phyloP scores from a whole-genome alignment of 179 eudicot species.

The Vitellaria paradoxa region DNA sequence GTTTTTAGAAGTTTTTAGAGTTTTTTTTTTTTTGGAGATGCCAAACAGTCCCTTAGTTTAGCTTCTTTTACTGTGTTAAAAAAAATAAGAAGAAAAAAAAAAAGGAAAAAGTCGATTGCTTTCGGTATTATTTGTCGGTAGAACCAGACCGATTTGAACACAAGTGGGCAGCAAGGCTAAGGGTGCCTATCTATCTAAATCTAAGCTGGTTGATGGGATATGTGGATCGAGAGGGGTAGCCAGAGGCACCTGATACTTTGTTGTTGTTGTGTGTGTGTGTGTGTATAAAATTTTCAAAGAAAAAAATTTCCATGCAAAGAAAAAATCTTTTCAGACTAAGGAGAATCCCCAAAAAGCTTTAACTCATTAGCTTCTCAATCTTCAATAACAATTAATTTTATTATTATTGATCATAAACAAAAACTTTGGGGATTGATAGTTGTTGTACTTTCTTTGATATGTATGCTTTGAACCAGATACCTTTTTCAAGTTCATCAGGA shows the following conservation, averaged over 20 bases:
- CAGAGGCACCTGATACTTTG: constrained; percentile 24
- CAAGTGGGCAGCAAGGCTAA: not conserved
- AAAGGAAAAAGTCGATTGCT: not conserved
- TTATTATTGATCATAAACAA: not conserved
- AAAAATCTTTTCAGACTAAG: not conserved
- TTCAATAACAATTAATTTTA: too few species aligned
- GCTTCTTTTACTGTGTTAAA: not conserved
- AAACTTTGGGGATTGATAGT: not conserved
- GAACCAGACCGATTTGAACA: not conserved
- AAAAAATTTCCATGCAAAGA: not conserved
- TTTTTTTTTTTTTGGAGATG: too few species aligned
- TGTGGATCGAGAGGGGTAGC: not conserved
- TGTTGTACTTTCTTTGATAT: constrained; percentile 15
- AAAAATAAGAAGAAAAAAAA: too few species aligned
- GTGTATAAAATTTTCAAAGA: not conserved
- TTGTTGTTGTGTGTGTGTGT: not conserved
- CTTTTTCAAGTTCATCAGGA: constrained; percentile 8
- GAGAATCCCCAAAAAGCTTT: not conserved
- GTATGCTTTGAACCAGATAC: constrained; percentile 23
- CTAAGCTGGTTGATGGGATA: constrained; percentile 17
- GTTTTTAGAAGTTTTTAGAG: too few species aligned
- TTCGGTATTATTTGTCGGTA: not conserved
- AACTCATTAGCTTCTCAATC: not conserved
- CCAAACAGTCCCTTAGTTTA: too few species aligned
- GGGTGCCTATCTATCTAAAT: not conserved